phyloP scores from a whole-genome alignment of 2,329 filamentous ascomycete species.

The Didymella sp. region DNA sequence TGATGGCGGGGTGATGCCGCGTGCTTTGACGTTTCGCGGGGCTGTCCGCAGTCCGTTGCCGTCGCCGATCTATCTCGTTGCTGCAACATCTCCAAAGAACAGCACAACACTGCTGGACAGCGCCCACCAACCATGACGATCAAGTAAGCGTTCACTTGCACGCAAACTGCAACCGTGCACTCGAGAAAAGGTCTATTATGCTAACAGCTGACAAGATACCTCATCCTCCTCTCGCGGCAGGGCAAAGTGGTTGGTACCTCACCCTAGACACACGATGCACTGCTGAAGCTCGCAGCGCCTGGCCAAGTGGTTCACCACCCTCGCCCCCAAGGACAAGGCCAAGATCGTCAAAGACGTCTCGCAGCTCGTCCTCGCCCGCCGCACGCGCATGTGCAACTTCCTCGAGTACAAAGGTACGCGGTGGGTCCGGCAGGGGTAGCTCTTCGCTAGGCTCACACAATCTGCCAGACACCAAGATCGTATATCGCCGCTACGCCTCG shows the following conservation, averaged over 20 bases:
- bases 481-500: slow-evolving; percentile 97
- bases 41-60: slow-evolving; percentile 16
- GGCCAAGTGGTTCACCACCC: slow-evolving; percentile 98
- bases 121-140: slow-evolving; percentile 58
- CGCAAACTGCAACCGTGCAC: background rate
- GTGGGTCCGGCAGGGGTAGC: slow-evolving; percentile 22
- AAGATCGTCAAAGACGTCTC: slow-evolving; percentile 99
- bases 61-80: slow-evolving; percentile 22
- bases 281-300: slow-evolving; percentile 72
- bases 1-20: slow-evolving; percentile 30
- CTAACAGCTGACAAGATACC: slow-evolving; percentile 68
- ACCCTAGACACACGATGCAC: slow-evolving; percentile 33
- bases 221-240: slow-evolving; percentile 96
- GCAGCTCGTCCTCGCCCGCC: slow-evolving; percentile 91
- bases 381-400: slow-evolving; percentile 99
- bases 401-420: slow-evolving; percentile 92
- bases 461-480: slow-evolving; percentile 87
- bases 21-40: slow-evolving; percentile 31
- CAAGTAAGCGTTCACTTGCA: slow-evolving; percentile 53
- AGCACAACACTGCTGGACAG: slow-evolving; percentile 15
- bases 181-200: background rate
- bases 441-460: slow-evolving; percentile 36
- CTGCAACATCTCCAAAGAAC: slow-evolving; percentile 19
- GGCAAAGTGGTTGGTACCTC: slow-evolving; percentile 89
- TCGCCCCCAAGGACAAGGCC: slow-evolving; percentile 97